Percentiles rank a stretch among this genome's conserved stretches.
Evolutionary conservation across 345 rosid genomes (phyloP).

Genomic region (Aquilaria sinensis): DNA sequence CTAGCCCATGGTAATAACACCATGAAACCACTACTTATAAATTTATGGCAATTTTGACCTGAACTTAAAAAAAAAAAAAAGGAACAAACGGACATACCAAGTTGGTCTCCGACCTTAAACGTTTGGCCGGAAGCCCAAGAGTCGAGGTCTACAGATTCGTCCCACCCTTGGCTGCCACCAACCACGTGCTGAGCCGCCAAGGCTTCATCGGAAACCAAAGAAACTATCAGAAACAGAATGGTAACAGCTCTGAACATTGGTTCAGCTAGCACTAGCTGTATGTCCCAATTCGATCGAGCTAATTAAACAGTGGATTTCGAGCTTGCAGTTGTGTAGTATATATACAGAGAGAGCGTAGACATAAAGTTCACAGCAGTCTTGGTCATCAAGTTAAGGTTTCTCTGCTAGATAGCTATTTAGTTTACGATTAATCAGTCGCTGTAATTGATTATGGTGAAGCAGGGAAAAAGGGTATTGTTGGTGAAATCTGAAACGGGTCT

Average conservation of each 20-base stretch:
- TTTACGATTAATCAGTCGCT: neutral
- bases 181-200: constrained; percentile 52
- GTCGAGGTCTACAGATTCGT: constrained; percentile 56
- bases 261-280: neutral
- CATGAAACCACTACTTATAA: neutral
- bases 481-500: neutral
- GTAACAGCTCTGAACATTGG: constrained; percentile 19
- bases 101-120: constrained; percentile 78
- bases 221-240: constrained; percentile 25
- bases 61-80: neutral
- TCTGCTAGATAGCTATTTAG: neutral
- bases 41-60: neutral
- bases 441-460: constrained; percentile 1
- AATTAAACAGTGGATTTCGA: neutral
- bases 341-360: neutral
- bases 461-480: constrained; percentile 3
- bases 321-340: constrained; percentile 11
- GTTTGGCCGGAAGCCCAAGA: constrained; percentile 65
- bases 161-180: constrained; percentile 98
- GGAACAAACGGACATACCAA: constrained; percentile 33
- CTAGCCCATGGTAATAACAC: constrained; percentile 20
- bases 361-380: neutral
- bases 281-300: neutral
- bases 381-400: constrained; percentile 2
- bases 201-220: constrained; percentile 25